Evolutionary conservation across 2,329 filamentous ascomycete species (phyloP).

Genomic region (Immersiporthe knoxdaviesiana): DNA sequence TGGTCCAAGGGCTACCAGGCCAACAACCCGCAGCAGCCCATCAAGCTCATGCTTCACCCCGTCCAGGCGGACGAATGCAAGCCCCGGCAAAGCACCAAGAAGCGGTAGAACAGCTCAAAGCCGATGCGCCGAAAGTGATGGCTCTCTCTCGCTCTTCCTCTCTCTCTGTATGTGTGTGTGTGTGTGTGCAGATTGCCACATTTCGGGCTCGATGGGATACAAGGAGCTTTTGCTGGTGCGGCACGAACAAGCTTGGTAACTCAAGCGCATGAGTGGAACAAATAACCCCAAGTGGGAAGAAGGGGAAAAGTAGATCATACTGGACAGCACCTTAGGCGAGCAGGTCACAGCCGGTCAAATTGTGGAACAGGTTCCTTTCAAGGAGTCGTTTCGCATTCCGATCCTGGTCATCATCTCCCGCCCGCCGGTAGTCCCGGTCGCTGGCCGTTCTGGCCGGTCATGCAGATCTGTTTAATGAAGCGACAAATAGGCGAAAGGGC

Average conservation of each 20-base stretch:
- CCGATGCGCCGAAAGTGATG: background rate
- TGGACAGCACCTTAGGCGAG: background rate
- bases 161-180: no score
- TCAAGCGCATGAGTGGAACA: background rate
- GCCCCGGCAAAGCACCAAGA: slow-evolving; percentile 62
- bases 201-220: background rate
- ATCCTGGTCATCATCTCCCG: background rate
- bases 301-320: background rate
- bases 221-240: background rate
- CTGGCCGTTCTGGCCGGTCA: background rate
- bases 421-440: background rate
- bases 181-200: background rate
- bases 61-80: slow-evolving; percentile 67
- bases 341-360: background rate
- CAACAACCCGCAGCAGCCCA: slow-evolving; percentile 75
- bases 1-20: slow-evolving; percentile 95
- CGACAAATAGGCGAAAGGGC: slow-evolving; percentile 10
- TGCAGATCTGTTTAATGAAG: slow-evolving; percentile 7
- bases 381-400: background rate
- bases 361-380: background rate
- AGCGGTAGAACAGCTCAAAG: slow-evolving; percentile 48
- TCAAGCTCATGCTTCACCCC: slow-evolving; percentile 85
- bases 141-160: background rate
- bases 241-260: no score
- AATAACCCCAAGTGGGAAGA: background rate